Evolutionary conservation across 345 rosid species (phyloP).

Genomic region (Lepidium africanum): DNA sequence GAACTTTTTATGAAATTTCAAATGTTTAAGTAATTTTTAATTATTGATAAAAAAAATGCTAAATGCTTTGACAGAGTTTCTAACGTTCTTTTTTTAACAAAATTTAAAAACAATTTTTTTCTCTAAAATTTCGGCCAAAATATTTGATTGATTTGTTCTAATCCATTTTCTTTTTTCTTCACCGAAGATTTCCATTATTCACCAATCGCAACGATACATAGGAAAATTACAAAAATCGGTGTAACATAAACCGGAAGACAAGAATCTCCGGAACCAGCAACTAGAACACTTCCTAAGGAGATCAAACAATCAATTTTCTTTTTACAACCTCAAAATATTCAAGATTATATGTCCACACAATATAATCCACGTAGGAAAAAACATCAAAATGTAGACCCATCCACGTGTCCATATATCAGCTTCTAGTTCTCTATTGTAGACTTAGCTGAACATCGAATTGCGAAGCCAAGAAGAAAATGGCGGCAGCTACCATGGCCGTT

Average conservation of each 20-base stretch:
- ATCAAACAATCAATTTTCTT: background rate
- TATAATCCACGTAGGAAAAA: slow-evolving; percentile 18
- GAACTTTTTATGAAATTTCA: too few relatives aligned
- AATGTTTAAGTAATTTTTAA: too few relatives aligned
- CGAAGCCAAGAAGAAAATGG: slow-evolving; percentile 20
- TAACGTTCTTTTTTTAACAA: too few relatives aligned
- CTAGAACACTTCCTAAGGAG: too few relatives aligned
- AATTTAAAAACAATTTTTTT: too few relatives aligned
- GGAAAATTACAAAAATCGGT: too few relatives aligned
- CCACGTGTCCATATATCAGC: slow-evolving; percentile 21
- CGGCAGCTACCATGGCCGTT: slow-evolving; percentile 53
- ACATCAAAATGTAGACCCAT: background rate
- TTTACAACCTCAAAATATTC: background rate
- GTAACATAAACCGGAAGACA: too few relatives aligned
- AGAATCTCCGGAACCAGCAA: too few relatives aligned
- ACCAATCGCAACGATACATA: too few relatives aligned
- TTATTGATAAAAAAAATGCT: too few relatives aligned
- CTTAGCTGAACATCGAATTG: background rate
- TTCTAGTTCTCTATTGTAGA: slow-evolving; percentile 2
- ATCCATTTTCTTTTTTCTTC: background rate
- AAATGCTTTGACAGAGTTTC: too few relatives aligned
- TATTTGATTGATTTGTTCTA: background rate
- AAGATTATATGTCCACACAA: slow-evolving; percentile 3
- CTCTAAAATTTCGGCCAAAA: background rate
- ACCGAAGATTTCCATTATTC: too few relatives aligned